A percentile compares a stretch with the other conserved stretches of the same genome.
phyloP scores from a whole-genome alignment of 2,329 filamentous ascomycete genomes.

The Nemania bipapillata region DNA sequence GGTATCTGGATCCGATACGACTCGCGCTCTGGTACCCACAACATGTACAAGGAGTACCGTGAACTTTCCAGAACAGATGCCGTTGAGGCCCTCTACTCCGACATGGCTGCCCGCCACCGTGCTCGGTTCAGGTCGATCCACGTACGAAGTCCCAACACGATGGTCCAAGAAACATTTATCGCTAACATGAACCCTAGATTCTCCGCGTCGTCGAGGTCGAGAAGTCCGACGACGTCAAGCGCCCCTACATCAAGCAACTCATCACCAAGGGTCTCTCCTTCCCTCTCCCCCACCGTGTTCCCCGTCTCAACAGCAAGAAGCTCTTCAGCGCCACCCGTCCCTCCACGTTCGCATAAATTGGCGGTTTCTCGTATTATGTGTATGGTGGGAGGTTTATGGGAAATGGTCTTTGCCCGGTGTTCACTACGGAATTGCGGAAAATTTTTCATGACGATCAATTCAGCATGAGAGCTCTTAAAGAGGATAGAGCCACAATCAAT shows the following conservation, averaged over 20 bases:
- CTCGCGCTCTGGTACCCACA: constrained; percentile 99
- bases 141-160: constrained; percentile 67
- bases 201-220: constrained; percentile 98
- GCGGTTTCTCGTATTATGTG: constrained; percentile 59
- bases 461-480: constrained; percentile 63
- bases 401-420: constrained; percentile 67
- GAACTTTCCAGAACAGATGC: constrained; percentile 97
- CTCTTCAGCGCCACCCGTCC: constrained; percentile 92
- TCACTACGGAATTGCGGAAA: constrained; percentile 69
- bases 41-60: constrained; percentile 99
- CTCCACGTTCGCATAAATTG: constrained; percentile 93
- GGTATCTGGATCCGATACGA: constrained; percentile 99
- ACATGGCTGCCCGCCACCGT: constrained; percentile 99
- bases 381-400: constrained; percentile 55
- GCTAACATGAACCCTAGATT: constrained; percentile 70
- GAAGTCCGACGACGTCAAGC: constrained; percentile 93
- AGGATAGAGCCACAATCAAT: constrained; percentile 48
- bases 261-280: constrained; percentile 94
- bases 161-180: neutral
- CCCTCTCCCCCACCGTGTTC: constrained; percentile 96
- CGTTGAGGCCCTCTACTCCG: constrained; percentile 96
- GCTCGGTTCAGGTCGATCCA: constrained; percentile 98
- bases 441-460: constrained; percentile 64
- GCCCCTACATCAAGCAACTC: constrained; percentile 99
- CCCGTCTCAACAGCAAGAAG: constrained; percentile 86